Base-by-base conservation (phyloP, 352 stramenopile species). In the Phytophthora aleatoria region DNA sequence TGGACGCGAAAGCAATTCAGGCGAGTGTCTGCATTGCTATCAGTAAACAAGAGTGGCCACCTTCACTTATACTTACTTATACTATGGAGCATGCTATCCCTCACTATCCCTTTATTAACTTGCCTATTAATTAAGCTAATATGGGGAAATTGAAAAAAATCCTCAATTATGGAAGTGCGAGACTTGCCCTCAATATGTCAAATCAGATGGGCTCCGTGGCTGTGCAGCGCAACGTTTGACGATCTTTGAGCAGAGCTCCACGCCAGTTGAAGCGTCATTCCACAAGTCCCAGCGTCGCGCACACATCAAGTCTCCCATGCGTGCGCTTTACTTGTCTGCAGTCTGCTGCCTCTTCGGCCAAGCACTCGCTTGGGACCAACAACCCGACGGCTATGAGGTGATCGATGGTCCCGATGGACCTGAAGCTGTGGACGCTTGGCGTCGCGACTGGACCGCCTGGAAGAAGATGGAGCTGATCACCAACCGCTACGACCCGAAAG, bases 321-420 rank as follows among this genome's bases (percentile, higher is more conserved):
- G 43, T 6, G 35, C 50, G 16, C 36, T 81, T 12, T 33, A 59
- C 49, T 5, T 62, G 13, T 44, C 38, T 44, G 26, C 67, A 44
- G 24, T 13, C 38, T 60, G 42, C 42, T 71, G 28, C 28, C 16
- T 63, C 10, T 28, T 55, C 3, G 51, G 5, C 39, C 28, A 53
- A 36, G 66, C 60, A 9, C 15, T 13, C 9, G 82, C 71, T 33
- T 94, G 87, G 87, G 87, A 95, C 48, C 68, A 68, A 28, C 83
- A 91, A 75, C 87, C 87, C 9, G 73, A 92, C 39, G 85, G 85
- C 15, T 95, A 92, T 60, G 82, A 95, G 72, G 62, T 95, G 30
- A 88, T 94, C 58, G 76, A 95, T 56, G 85, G 80, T 1, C 85
- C 85, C 4, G 41, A 12, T 16, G 50, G 67, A 0, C 42, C 56